Percentiles rank a stretch among this genome's conserved stretches.
These are phyloP conservation scores for Sporothrix inflata DNA, from an alignment of 2,329 filamentous ascomycete genomes.

Conservation along the genomic window DNA sequence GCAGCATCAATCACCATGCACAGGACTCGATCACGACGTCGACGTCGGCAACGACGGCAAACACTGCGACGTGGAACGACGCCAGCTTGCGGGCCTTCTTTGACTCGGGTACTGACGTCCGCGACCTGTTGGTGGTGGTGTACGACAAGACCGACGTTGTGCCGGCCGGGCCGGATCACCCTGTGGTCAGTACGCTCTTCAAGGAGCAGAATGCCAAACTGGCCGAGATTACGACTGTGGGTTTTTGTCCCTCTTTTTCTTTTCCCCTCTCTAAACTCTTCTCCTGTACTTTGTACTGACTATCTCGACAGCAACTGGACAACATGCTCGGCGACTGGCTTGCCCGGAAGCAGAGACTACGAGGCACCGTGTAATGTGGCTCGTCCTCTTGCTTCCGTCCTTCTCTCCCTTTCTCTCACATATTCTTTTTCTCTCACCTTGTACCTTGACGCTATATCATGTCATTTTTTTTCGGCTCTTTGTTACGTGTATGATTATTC, in stretches of 20 bases:
- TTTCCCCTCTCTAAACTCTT: background rate
- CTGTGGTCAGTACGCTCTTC: slow-evolving; percentile 78
- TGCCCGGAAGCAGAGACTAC: slow-evolving; percentile 60
- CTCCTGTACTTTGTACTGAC: slow-evolving; percentile 30
- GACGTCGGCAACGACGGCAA: slow-evolving; percentile 52
- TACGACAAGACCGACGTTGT: slow-evolving; percentile 87
- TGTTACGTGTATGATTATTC: slow-evolving; percentile 31
- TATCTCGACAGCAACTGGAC: slow-evolving; percentile 69
- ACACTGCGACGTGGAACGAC: slow-evolving; percentile 77
- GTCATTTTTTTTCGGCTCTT: slow-evolving; percentile 18
- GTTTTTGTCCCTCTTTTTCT: slow-evolving; percentile 38
- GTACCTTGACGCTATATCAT: slow-evolving; percentile 2
- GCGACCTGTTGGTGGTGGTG: slow-evolving; percentile 87
- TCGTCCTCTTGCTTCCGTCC: background rate
- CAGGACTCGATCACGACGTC: slow-evolving; percentile 58
- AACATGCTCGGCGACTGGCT: slow-evolving; percentile 84
- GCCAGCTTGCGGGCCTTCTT: slow-evolving; percentile 84
- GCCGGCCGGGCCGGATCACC: slow-evolving; percentile 81
- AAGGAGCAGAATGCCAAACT: slow-evolving; percentile 84
- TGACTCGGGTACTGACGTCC: slow-evolving; percentile 84
- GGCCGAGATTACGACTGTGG: slow-evolving; percentile 75
- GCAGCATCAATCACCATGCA: slow-evolving; percentile 45
- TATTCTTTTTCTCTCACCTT: background rate
- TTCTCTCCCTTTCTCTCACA: background rate
- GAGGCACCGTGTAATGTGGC: slow-evolving; percentile 19